phyloP scores from a whole-genome alignment of 2,329 filamentous ascomycete genomes.

The Hypomyces rosellus region DNA sequence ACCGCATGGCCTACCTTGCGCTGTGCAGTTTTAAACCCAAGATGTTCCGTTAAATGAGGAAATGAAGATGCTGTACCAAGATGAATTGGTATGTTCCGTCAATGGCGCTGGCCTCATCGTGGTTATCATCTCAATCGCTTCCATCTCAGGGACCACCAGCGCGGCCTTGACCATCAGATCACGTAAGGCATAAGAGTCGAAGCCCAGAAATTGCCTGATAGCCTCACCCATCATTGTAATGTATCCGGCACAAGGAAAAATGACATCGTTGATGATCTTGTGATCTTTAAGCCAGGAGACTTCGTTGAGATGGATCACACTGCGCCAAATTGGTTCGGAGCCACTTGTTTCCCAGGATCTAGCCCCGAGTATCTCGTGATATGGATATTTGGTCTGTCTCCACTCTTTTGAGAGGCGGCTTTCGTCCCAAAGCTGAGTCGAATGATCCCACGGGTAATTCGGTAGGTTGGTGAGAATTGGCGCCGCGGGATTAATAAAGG shows the following conservation, averaged over 20 bases:
- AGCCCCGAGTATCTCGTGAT: conserved; percentile 33
- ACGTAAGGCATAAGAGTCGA: too few relatives aligned
- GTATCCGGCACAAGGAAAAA: conserved; percentile 35
- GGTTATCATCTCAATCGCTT: conserved; percentile 24
- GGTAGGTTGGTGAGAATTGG: conserved; percentile 25
- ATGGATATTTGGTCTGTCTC: conserved; percentile 24
- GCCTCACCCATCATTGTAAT: conserved; percentile 29
- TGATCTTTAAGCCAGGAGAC: conserved; percentile 34
- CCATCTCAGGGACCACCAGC: conserved; percentile 14
- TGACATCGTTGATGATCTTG: conserved; percentile 23
- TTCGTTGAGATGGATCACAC: conserved; percentile 15
- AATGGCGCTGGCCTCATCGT: conserved; percentile 16
- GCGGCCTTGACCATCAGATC: background rate
- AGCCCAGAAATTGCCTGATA: conserved; percentile 14
- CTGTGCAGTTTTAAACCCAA: conserved; percentile 24
- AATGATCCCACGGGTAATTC: conserved; percentile 33
- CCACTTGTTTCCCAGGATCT: background rate
- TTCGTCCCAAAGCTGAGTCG: conserved; percentile 26
- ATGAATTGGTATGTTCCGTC: conserved; percentile 13
- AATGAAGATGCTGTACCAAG: conserved; percentile 24
- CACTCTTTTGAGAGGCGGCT: conserved; percentile 25
- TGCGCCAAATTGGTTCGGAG: conserved; percentile 17
- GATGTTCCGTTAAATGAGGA: conserved; percentile 20
- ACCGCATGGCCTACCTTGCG: background rate
- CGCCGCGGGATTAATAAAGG: conserved; percentile 2